Evolutionary conservation across 2,329 filamentous ascomycete genomes (phyloP), one percentile per base, ranked within the genome.

Genomic region (Aspergillus sp.): DNA sequence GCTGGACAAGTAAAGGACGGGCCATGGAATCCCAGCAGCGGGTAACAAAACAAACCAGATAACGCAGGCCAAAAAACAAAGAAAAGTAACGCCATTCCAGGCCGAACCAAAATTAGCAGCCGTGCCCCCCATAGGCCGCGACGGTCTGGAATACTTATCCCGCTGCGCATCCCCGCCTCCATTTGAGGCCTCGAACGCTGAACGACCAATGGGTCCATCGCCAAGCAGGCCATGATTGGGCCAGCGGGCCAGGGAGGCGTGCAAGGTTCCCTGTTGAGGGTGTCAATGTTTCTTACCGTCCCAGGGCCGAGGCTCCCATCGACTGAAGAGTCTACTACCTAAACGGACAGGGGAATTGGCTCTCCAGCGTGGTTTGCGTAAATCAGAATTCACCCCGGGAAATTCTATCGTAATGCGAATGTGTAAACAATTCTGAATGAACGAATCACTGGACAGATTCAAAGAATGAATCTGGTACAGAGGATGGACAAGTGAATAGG

Each of bases 111-210:
- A 65, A 60, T 67, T 64, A 64, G 65, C 52, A 59, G 58, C 60
- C 47, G 46, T 39, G 36, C 16, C 18, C 29, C 46, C 53, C 45
- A 58, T 61, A 61, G 61, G 54, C 54, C 49, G 45, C 29, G 12
- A 51, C 11, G 55, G 52, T 29, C 54, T 59, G 57, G 64, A 56
- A 58, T 54, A 60, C 29, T 57, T 58, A 36, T 59, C 55, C 58
- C 22, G 51, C 54, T 58, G 61, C 54, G 22, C 39, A 59, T 65
- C 58, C 61, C 65, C 63, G 65, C 64, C 63, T 66, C 59, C 18
- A 62, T 63, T 65, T 51, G 62, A 62, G 63, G 66, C 65, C 65
- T 67, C 63, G 66, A 68, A 61, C 65, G 53, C 53, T 53, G 47
- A 53, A 32, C 49, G 36, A 42, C 50, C 57, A 50, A 49, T 51